Conservation (phyloP, 352 stramenopile species). For the Globisporangium okanoganense region DNA sequence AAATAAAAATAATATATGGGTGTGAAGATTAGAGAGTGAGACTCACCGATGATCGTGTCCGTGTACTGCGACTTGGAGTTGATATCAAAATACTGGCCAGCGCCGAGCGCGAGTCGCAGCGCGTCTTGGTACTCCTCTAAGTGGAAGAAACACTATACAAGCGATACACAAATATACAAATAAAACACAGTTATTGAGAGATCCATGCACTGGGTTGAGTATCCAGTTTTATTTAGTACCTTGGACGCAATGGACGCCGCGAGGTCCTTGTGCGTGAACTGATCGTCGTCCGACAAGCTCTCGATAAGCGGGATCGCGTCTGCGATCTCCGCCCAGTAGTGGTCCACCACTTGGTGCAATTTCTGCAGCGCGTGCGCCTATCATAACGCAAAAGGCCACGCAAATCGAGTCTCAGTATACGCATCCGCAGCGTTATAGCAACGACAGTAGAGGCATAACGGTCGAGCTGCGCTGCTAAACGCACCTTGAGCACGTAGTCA, state of each 20-base stretch:
- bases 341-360: slow-evolving; percentile 90
- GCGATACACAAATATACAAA: neutral
- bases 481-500: slow-evolving; percentile 85
- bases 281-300: slow-evolving; percentile 90
- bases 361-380: slow-evolving; percentile 90
- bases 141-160: slow-evolving; percentile 94
- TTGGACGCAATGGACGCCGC: slow-evolving; percentile 91
- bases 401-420: slow-evolving; percentile 1
- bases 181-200: slow-evolving; percentile 6
- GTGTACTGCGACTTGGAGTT: slow-evolving; percentile 94
- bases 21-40: neutral
- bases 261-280: slow-evolving; percentile 89
- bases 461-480: neutral
- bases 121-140: slow-evolving; percentile 97
- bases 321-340: slow-evolving; percentile 93
- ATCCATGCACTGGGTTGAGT: neutral
- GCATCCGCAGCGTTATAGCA: neutral
- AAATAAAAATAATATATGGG: neutral
- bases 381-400: slow-evolving; percentile 11
- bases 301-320: slow-evolving; percentile 92
- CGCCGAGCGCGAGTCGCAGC: slow-evolving; percentile 92
- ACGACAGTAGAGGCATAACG: neutral
- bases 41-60: slow-evolving; percentile 93
- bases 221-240: slow-evolving; percentile 18
- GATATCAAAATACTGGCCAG: slow-evolving; percentile 95